Evolutionary conservation across 495 filamentous ascomycete species (phyloP), one percentile per base, ranked within the genome.

Genomic region (Aspergillus leporis): DNA sequence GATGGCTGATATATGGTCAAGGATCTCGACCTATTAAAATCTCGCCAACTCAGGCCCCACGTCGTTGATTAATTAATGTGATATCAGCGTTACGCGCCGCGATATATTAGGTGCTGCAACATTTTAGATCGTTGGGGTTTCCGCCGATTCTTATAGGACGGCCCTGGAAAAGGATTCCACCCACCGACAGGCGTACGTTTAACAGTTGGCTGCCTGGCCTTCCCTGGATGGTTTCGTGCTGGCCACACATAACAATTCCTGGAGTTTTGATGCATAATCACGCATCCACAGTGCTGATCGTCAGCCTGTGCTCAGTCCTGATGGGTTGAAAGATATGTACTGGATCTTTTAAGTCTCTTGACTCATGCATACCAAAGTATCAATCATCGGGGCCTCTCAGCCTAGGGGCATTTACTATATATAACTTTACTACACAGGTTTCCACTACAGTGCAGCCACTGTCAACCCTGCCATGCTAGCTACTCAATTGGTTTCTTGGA

Each of bases 11-110:
- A 47, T 23, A 47, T 23, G 21, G 21, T 5, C 43, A 22, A 23
- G 43, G 43, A 47, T 47, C 19, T 22, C 16, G 13, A n/a, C 43
- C 43, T 47, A 47, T 47, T 19, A 47, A n/a, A 23, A 47, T 47
- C 13, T 47, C 19, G 18, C 43, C 43, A 23, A 47, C 18, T 1
- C 19, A 21, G 9, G 19, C 43, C 43, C 43, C 18, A 47, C 43
- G 7, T 23, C 14, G 5, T 47, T 8, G 43, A 23, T 47, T 47
- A 23, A 23, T 47, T 47, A 47, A 47, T 47, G 43, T 47, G 21
- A 47, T 47, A 41, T 47, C 21, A 23, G 43, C 19, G 43, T 19
- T 45, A 45, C 14, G 41, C 41, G 41, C 41, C n/a, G 41, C 41
- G n/a, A 21, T 45, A 45, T n/a, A 45, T 22, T 47, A 47, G 4